Conservation (phyloP, 306 rosid species). For the Spatholobus suberectus region DNA sequence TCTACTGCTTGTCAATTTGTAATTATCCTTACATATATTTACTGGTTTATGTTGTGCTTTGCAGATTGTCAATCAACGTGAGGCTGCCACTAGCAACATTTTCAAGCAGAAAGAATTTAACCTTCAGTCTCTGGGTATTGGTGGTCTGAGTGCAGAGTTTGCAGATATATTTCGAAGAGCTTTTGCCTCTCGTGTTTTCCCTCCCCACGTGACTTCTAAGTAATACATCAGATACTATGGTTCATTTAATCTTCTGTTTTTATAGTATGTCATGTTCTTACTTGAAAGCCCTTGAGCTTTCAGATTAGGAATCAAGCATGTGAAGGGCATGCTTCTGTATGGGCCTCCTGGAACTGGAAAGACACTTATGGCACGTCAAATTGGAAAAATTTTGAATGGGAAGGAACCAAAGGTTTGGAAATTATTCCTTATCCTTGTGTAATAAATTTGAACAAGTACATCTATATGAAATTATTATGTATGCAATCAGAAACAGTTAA, state of each 20-base stretch:
- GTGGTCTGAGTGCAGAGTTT: slow-evolving; percentile 93
- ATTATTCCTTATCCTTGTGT: slow-evolving; percentile 34
- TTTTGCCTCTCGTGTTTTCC: slow-evolving; percentile 98
- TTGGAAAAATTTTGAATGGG: slow-evolving; percentile 95
- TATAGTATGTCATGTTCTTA: slow-evolving; percentile 40
- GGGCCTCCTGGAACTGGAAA: slow-evolving; percentile 99
- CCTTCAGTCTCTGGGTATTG: slow-evolving; percentile 92
- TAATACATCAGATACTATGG: slow-evolving; percentile 48
- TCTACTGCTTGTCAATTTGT: background rate
- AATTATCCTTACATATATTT: slow-evolving; percentile 22
- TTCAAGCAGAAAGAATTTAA: slow-evolving; percentile 95
- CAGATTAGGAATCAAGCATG: slow-evolving; percentile 98
- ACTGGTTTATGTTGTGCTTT: slow-evolving; percentile 39
- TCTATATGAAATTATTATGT: slow-evolving; percentile 12
- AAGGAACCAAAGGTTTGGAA: slow-evolving; percentile 93
- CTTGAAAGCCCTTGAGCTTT: slow-evolving; percentile 49
- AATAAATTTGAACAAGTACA: slow-evolving; percentile 23
- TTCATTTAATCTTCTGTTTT: slow-evolving; percentile 31
- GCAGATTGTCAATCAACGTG: slow-evolving; percentile 94
- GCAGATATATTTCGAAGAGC: slow-evolving; percentile 99
- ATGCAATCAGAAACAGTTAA: slow-evolving; percentile 24
- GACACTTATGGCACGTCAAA: slow-evolving; percentile 99
- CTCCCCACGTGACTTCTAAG: slow-evolving; percentile 95
- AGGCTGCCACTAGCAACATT: slow-evolving; percentile 85
- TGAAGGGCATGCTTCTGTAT: slow-evolving; percentile 94